Conservation (phyloP, 805 yeast species). For the Brettanomyces naardenensis region DNA sequence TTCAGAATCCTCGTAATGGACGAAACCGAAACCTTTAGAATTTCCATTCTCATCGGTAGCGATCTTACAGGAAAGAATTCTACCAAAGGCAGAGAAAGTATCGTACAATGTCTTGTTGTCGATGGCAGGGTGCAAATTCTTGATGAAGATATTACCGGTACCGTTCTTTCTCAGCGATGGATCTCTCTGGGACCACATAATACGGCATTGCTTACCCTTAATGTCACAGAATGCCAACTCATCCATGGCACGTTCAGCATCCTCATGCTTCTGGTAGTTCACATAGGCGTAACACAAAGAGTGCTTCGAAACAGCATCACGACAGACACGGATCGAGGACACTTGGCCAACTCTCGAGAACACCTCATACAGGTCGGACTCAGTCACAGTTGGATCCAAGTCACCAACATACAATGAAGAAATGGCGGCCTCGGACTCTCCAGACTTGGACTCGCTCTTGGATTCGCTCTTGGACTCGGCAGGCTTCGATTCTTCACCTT, state of each 20-base stretch:
- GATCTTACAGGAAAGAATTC: slow-evolving; percentile 92
- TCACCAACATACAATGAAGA: slow-evolving; percentile 97
- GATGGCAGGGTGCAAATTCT: slow-evolving; percentile 96
- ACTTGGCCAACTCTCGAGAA: slow-evolving; percentile 94
- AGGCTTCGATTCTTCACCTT: slow-evolving; percentile 23
- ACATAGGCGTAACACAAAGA: slow-evolving; percentile 98
- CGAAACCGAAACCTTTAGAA: slow-evolving; percentile 96
- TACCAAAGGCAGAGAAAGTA: slow-evolving; percentile 95
- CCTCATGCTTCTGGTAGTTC: slow-evolving; percentile 82
- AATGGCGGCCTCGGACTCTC: slow-evolving; percentile 41
- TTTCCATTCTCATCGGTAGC: slow-evolving; percentile 88
- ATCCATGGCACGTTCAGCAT: slow-evolving; percentile 91
- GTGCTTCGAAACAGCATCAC: slow-evolving; percentile 95
- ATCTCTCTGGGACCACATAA: slow-evolving; percentile 99
- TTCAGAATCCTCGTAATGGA: slow-evolving; percentile 89
- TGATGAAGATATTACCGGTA: slow-evolving; percentile 94
- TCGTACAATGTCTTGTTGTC: slow-evolving; percentile 99
- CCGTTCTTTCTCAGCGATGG: slow-evolving; percentile 93
- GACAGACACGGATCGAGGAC: slow-evolving; percentile 95
- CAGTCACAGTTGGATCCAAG: slow-evolving; percentile 85
- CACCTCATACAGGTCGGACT: slow-evolving; percentile 89
- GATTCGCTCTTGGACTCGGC: slow-evolving; percentile 10
- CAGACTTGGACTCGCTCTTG: slow-evolving; percentile 29
- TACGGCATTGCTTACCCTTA: slow-evolving; percentile 96
- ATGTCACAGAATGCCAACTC: slow-evolving; percentile 90